Base-by-base conservation (phyloP, 768 basidiomycete genomes). In the Trametes cingulata region DNA sequence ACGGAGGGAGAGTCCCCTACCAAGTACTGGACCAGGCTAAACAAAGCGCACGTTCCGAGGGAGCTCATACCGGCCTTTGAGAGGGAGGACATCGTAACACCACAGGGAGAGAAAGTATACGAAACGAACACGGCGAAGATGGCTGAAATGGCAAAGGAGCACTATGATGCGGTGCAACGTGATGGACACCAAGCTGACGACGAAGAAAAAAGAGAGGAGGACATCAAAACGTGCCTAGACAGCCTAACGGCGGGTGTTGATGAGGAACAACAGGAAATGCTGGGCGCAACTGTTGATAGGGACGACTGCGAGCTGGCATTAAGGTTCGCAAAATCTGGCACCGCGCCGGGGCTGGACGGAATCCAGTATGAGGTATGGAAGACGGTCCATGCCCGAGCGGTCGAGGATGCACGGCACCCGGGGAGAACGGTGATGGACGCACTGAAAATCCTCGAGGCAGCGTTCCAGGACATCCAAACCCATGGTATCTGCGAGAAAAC, bases 351-450 rank as follows among this genome's bases (percentile, higher is more conserved):
- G 0, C 29, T 22, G 9, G 54, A 56, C 19, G 54, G 54, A 0
- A 24, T 56, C 2, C 54, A 19, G 2, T 56, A 56, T 22, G 54
- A 56, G 22, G 35, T 56, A 0, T 56, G 54, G 54, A 56, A 56
- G 15, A 39, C 54, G 1, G 2, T 56, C 0, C 22, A 56, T 15
- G 43, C 43, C 4, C 33, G 54, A 6, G 46, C 25, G 10, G 22
- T 36, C 0, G 45, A 47, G 8, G 54, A 56, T 13, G 0, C 3
- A 3, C 2, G 36, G n/a, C 33, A 47, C 14, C 35, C 46, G 14
- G 52, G n/a, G 3, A n/a, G 41, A 8, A 12, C 0, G 17, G 6
- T 27, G 1, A 51, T 58, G 13, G 51, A 59, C 29, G 50, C 47
- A 0, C 20, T 60, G 0, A 45, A 15, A 7, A 14, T 47, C 1